These are phyloP conservation scores for Elsinoe australis DNA, from an alignment of 2,329 filamentous ascomycete species.

Conservation along the genomic window DNA sequence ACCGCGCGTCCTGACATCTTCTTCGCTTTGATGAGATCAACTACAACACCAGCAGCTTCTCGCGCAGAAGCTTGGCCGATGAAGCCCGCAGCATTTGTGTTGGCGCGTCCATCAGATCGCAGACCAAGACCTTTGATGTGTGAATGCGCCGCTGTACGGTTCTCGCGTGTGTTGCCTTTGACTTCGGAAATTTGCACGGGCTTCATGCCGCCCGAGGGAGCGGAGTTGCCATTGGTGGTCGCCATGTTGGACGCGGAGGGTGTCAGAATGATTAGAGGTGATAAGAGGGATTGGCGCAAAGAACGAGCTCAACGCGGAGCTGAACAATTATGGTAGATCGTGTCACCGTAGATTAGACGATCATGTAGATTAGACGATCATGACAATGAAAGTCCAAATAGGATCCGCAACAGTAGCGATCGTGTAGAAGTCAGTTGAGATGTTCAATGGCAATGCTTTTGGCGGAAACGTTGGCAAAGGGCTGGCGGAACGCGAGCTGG, in stretches of 20 bases:
- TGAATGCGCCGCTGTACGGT: conserved; percentile 91
- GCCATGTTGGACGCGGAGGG: conserved; percentile 4
- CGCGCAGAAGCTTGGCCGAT: conserved; percentile 80
- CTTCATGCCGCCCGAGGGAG: conserved; percentile 25
- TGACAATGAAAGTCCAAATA: not conserved
- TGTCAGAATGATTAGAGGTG: not conserved
- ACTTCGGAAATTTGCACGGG: conserved; percentile 32
- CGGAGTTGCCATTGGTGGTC: conserved; percentile 24
- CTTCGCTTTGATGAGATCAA: conserved; percentile 90
- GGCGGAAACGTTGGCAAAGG: too few species aligned
- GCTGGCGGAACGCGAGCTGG: conserved; percentile 1
- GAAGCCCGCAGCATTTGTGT: conserved; percentile 72
- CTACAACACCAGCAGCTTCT: conserved; percentile 94
- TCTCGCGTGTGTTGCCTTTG: conserved; percentile 56
- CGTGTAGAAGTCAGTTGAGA: not conserved
- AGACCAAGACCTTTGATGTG: conserved; percentile 95
- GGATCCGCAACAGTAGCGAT: not conserved
- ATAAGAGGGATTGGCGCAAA: not conserved
- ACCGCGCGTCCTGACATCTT: conserved; percentile 97
- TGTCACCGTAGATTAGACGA: not conserved
- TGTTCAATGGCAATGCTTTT: too few species aligned
- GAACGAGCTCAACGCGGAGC: not conserved
- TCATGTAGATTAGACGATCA: not conserved
- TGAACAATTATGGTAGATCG: not conserved
- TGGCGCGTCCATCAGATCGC: conserved; percentile 75